Evolutionary conservation across 441 rosid species (phyloP).

Genomic region (Croton setiger): DNA sequence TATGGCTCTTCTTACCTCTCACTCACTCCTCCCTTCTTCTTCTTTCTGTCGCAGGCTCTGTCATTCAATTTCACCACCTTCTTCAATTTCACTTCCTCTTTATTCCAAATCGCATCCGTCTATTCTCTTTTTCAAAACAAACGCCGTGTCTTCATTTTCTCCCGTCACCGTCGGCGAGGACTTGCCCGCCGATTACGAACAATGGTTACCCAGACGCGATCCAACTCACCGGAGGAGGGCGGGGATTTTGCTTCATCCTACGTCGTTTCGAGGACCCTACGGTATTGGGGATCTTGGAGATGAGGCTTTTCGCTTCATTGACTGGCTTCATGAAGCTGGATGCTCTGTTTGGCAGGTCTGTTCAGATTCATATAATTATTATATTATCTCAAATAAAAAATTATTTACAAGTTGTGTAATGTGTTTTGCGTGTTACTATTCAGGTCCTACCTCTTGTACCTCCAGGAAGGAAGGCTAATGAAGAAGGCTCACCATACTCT

Average conservation of each 20-base stretch:
- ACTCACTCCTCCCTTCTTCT: slow-evolving; percentile 15
- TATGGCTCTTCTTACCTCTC: slow-evolving; percentile 42
- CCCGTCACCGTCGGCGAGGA: slow-evolving; percentile 50
- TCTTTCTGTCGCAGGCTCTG: slow-evolving; percentile 10
- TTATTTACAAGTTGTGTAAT: neutral
- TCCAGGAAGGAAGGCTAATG: slow-evolving; percentile 57
- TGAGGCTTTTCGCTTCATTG: slow-evolving; percentile 70
- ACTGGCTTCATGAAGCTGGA: slow-evolving; percentile 83
- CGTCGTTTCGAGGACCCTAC: slow-evolving; percentile 74
- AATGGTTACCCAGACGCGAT: slow-evolving; percentile 48
- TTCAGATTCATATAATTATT: too few species aligned
- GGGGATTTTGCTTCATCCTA: slow-evolving; percentile 90
- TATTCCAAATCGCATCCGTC: slow-evolving; percentile 11
- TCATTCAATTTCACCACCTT: slow-evolving; percentile 9
- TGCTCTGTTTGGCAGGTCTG: slow-evolving; percentile 95
- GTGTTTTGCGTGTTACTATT: neutral
- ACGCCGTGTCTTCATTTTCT: slow-evolving; percentile 26
- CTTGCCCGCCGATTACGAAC: slow-evolving; percentile 56
- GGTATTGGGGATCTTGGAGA: slow-evolving; percentile 93
- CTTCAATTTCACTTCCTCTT: slow-evolving; percentile 16
- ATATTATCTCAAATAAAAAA: neutral
- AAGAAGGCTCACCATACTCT: slow-evolving; percentile 82
- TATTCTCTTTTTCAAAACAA: slow-evolving; percentile 17
- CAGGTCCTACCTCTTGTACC: slow-evolving; percentile 99
- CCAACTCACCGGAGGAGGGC: slow-evolving; percentile 57